Percentiles rank a stretch among this genome's conserved stretches.
Evolutionary conservation across 129 eudicot species (phyloP).

Genomic region (Pseudognaphalium luteoalbum): DNA sequence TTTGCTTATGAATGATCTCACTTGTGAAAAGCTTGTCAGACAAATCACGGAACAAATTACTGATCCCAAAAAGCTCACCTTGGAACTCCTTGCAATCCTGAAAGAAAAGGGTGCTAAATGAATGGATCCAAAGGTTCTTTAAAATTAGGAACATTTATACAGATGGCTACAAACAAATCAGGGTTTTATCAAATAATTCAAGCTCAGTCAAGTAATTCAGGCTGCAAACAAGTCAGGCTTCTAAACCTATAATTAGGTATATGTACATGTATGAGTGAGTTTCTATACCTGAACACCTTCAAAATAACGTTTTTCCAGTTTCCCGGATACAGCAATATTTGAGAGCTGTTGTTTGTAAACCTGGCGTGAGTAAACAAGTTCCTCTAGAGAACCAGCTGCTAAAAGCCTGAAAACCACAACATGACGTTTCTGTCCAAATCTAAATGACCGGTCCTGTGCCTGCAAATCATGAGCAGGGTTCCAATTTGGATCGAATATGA

Average conservation of each 20-base stretch:
- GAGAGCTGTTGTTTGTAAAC: slow-evolving; percentile 90
- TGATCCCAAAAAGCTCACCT: slow-evolving; percentile 94
- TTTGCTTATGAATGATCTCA: slow-evolving; percentile 72
- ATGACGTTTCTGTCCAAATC: slow-evolving; percentile 94
- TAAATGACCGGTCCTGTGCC: slow-evolving; percentile 92
- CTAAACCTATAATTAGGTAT: neutral
- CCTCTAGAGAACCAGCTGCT: slow-evolving; percentile 96
- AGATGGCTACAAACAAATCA: no score
- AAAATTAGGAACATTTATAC: neutral
- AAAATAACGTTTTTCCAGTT: slow-evolving; percentile 87
- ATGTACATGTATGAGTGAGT: neutral
- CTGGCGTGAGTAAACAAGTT: slow-evolving; percentile 85
- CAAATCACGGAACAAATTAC: slow-evolving; percentile 88
- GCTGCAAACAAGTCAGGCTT: no score
- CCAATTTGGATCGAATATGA: slow-evolving; percentile 96
- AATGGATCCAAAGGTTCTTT: neutral
- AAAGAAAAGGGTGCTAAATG: slow-evolving; percentile 13
- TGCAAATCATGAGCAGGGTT: slow-evolving; percentile 96
- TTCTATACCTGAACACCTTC: slow-evolving; percentile 88
- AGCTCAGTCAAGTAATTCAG: neutral
- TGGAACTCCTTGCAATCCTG: slow-evolving; percentile 88
- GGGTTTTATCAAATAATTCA: neutral
- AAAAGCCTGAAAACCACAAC: slow-evolving; percentile 90
- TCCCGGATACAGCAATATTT: slow-evolving; percentile 92
- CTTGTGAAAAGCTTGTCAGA: slow-evolving; percentile 93